Base-by-base conservation (phyloP, 495 filamentous ascomycete genomes). In the Tuber calosporum region DNA sequence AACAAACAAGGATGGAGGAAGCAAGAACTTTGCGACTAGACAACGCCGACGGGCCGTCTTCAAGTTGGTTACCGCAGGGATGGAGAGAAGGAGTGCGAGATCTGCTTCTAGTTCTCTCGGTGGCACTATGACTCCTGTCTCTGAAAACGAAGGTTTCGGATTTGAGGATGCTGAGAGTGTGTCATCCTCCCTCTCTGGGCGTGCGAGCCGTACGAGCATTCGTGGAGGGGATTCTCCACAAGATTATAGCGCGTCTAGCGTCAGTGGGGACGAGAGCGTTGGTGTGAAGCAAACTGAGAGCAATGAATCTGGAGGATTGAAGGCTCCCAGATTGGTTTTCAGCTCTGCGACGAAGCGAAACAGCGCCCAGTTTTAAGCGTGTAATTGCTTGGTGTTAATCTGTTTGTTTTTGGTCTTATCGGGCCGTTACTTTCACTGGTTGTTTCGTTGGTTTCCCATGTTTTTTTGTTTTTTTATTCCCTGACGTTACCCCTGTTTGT, bases 21-120 rank as follows among this genome's bases (percentile, higher is more conserved):
- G 94, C 88, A 96, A 97, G 87, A 99, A 99, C 84, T 99, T 99
- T 83, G 90, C 92, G 30, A 90, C 93, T 42, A 94, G 94, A 75
- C 93, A 95, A 79, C 93, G 95, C 68, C 93, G 94, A 75, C 91
- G 90, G 78, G 96, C 96, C 22, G 89, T 99, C 66, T 90, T 91
- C 84, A 97, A 92, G 79, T 86, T 99, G 68, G 91, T 97, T 69
- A 92, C 92, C 76, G 94, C 94, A 72, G 93, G 94, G 26, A 87
- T 93, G 74, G 93, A 95, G 82, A 91, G 95, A 71, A 92, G 94
- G 77, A 87, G 85, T 48, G 87, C 87, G 39, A 87, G 89, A 83
- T 88, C 86, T 72, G 85, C 86, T 43, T 86, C 85, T 53, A 75
- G 74, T 36, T 88, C 89, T 74, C 86, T 86, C 41, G 89, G 87